These are phyloP conservation scores for Senna siamea DNA, from an alignment of 306 rosid species.

Conservation along the genomic window DNA sequence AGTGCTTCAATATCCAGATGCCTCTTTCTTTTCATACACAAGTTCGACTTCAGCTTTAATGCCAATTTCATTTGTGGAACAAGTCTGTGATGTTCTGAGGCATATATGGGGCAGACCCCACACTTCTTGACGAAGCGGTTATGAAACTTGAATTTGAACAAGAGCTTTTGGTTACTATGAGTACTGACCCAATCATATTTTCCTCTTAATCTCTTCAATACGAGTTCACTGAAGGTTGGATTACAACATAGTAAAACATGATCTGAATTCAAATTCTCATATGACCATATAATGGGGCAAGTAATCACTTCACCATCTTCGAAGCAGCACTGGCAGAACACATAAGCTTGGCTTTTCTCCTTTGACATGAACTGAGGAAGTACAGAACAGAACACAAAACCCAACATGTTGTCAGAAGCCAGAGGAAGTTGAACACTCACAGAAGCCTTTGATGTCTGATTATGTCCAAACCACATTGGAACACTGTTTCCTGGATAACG, in stretches of 20 bases:
- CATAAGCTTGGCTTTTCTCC: not conserved
- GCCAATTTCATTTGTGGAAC: not conserved
- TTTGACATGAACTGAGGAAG: not conserved
- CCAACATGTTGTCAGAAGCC: not conserved
- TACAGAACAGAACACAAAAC: not conserved
- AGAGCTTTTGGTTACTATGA: too few relatives aligned
- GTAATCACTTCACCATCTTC: not conserved
- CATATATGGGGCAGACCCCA: not conserved
- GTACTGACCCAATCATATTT: too few relatives aligned
- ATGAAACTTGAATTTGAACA: not conserved
- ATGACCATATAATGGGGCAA: too few relatives aligned
- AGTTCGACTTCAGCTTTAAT: not conserved
- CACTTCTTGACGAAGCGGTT: not conserved
- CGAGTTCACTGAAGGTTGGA: not conserved
- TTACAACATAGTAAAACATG: constrained; percentile 23
- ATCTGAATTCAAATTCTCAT: too few relatives aligned
- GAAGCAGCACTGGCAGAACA: not conserved
- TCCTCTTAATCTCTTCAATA: not conserved
- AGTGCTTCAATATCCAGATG: not conserved
- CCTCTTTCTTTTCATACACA: not conserved
- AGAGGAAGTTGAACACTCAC: not conserved
- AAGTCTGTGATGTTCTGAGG: not conserved
- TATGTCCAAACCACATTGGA: not conserved
- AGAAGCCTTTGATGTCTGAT: not conserved
- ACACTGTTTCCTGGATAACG: not conserved